Base-by-base conservation (phyloP, 1,139 yeast genomes). In the Pichia sp. region DNA sequence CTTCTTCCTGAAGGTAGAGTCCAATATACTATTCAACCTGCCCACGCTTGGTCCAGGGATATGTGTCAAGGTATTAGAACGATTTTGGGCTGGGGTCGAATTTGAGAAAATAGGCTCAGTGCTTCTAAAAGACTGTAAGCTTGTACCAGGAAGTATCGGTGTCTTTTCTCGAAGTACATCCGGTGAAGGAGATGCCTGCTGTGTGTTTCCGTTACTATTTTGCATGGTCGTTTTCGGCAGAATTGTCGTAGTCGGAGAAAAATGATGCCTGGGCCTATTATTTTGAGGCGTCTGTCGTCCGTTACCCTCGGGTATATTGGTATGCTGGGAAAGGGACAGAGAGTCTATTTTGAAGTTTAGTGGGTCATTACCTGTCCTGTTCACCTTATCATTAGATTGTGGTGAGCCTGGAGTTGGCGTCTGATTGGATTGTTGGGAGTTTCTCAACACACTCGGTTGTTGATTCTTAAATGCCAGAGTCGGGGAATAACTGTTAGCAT, bases 401-500 rank as follows among this genome's bases (percentile, higher is more conserved):
- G 7, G 6, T 16, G 19, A 4, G n/a, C n/a, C 18, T 13, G 16
- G 37, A 34, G 37, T 34, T n/a, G 4, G 37, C 7, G 19, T 34
- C n/a, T 34, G 37, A 4, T 23, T 19, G 25, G n/a, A 19, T 39
- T 39, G 8, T 21, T 39, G 16, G 13, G 8, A 30, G 26, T 28
- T 43, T 34, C 34, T 19, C 26, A 28, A 25, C 8, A 22, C 16
- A 23, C 9, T 31, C 19, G n/a, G 37, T 28, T n/a, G 34, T 28
- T 42, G 45, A 18, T 42, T 30, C 22, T 42, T 44, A 21, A 51
- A 51, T 2, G 44, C 44, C 30, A 47, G 28, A 1, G 51, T 45
- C n/a, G 51, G 47, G 5, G 51, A 51, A 26, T 36, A 51, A n/a
- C 21, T 25, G 9, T 48, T 43, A 4, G 47, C 19, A 4, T 45